Conservation (phyloP, 352 stramenopile genomes). For the Phytophthora crassamura region DNA sequence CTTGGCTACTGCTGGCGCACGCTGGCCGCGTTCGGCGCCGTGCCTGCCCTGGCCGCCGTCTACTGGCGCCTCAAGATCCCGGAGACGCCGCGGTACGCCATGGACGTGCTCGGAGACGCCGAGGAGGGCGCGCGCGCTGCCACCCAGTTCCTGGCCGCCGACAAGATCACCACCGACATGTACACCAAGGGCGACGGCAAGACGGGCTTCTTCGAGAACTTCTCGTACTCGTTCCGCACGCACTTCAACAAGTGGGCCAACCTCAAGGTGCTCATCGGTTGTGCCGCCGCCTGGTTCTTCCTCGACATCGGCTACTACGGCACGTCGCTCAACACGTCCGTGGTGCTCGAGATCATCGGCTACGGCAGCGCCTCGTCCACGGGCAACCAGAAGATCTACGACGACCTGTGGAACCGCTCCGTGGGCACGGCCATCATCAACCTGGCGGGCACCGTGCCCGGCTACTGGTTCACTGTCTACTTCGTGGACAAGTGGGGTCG, state of each 20-base stretch:
- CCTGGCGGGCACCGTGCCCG: conserved; percentile 55
- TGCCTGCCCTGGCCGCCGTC: conserved; percentile 47
- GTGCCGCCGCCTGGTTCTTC: conserved; percentile 63
- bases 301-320: conserved; percentile 71
- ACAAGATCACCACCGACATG: conserved; percentile 50
- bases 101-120: conserved; percentile 50
- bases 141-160: conserved; percentile 41
- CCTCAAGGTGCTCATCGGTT: conserved; percentile 55
- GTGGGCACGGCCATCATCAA: conserved; percentile 55
- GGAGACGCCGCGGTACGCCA: conserved; percentile 51
- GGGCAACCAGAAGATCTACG: conserved; percentile 58
- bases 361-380: conserved; percentile 41
- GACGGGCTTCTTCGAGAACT: conserved; percentile 45
- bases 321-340: conserved; percentile 57
- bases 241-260: conserved; percentile 53
- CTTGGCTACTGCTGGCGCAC: conserved; percentile 58
- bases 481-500: conserved; percentile 60
- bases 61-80: conserved; percentile 60
- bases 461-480: conserved; percentile 75
- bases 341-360: conserved; percentile 52
- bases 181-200: conserved; percentile 53
- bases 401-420: conserved; percentile 52
- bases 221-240: conserved; percentile 41
- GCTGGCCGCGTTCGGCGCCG: conserved; percentile 48
- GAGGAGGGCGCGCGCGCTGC: conserved; percentile 39